Conservation (phyloP, 208 protist genomes). For the Crithidia thermophila region DNA sequence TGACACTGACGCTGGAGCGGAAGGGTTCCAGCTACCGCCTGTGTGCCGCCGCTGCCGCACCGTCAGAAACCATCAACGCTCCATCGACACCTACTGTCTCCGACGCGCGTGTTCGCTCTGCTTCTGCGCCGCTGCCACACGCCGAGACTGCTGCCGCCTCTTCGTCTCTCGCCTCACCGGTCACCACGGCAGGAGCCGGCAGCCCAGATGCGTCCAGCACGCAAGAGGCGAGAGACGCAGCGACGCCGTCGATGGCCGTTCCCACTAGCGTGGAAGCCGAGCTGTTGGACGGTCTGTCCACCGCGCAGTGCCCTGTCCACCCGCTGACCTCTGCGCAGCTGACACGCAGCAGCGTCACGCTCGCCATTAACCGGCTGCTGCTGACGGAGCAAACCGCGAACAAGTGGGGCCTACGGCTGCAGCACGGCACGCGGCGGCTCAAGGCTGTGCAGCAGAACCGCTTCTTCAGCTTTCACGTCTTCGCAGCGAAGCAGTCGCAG, state of each 20-base stretch:
- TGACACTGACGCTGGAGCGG: constrained; percentile 28
- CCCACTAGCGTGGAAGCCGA: constrained; percentile 6
- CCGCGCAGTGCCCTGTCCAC: constrained; percentile 23
- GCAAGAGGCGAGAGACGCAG: background rate
- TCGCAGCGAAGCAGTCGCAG: constrained; percentile 58
- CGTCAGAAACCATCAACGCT: background rate
- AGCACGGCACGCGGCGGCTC: constrained; percentile 55
- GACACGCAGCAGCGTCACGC: constrained; percentile 48
- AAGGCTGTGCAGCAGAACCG: constrained; percentile 56
- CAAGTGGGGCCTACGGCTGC: constrained; percentile 77
- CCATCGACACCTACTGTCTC: background rate
- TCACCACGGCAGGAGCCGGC: background rate
- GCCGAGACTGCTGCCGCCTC: too few species aligned
- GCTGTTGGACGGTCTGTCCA: constrained; percentile 29
- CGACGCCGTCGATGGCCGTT: background rate
- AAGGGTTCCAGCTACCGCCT: constrained; percentile 31
- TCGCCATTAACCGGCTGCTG: constrained; percentile 67
- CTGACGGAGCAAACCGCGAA: constrained; percentile 34
- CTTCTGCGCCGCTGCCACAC: too few species aligned
- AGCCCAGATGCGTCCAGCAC: background rate
- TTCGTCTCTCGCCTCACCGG: too few species aligned
- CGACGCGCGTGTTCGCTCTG: too few species aligned
- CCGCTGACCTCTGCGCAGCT: constrained; percentile 39
- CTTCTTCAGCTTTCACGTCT: constrained; percentile 76
- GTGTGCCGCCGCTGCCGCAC: background rate